Conservation (phyloP, 441 rosid species). For the Mallotus japonicus region DNA sequence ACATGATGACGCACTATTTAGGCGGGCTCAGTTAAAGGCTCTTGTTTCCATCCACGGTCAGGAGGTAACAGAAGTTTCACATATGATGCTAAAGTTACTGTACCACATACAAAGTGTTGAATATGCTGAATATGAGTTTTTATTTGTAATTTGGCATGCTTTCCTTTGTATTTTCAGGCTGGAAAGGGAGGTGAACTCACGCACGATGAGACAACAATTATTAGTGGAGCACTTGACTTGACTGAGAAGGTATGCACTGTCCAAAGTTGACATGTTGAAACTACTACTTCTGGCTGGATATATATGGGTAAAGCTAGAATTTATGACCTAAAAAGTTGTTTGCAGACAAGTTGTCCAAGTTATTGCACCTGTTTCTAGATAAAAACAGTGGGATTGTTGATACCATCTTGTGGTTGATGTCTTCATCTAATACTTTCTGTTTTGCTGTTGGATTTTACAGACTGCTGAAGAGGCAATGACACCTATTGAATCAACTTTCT, state of each 20-base stretch:
- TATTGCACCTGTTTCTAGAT: not conserved
- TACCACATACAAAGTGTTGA: not conserved
- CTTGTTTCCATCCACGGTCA: slow-evolving; percentile 89
- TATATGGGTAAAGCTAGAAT: not conserved
- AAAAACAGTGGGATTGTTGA: not conserved
- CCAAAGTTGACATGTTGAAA: slow-evolving; percentile 8
- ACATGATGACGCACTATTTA: slow-evolving; percentile 81
- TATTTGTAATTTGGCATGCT: slow-evolving; percentile 9
- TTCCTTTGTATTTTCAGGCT: slow-evolving; percentile 52
- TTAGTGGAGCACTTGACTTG: slow-evolving; percentile 95
- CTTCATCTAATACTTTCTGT: not conserved
- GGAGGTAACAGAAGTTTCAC: slow-evolving; percentile 53
- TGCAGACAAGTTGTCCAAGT: not conserved
- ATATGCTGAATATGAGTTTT: slow-evolving; percentile 11
- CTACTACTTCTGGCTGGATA: not conserved
- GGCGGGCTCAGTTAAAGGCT: slow-evolving; percentile 95
- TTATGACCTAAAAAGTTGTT: not conserved
- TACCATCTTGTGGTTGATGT: slow-evolving; percentile 7
- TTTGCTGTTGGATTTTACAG: slow-evolving; percentile 39
- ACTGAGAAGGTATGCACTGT: slow-evolving; percentile 75
- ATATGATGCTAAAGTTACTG: not conserved
- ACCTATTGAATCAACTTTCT: slow-evolving; percentile 93
- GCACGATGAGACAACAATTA: slow-evolving; percentile 96
- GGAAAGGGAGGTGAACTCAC: slow-evolving; percentile 99
- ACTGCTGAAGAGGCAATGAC: slow-evolving; percentile 99